phyloP scores from a whole-genome alignment of 208 protist genomes.

The Crithidia bombi region DNA sequence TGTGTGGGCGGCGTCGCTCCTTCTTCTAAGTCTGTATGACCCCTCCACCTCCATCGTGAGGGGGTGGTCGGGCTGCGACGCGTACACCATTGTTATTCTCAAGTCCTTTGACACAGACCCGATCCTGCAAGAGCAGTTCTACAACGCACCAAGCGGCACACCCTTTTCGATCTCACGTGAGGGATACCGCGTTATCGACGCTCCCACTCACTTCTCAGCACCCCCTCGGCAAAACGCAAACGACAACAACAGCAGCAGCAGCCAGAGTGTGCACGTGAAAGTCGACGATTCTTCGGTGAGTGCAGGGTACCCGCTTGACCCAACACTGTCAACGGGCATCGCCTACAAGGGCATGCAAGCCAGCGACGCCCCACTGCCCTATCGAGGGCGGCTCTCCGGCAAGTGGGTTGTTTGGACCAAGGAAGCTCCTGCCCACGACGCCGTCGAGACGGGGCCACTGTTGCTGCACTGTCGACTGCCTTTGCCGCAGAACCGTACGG shows the following conservation, averaged over 20 bases:
- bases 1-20: too few relatives aligned
- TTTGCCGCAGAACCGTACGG: slow-evolving; percentile 41
- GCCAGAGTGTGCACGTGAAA: neutral
- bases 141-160: slow-evolving; percentile 44
- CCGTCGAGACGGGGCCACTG: slow-evolving; percentile 1
- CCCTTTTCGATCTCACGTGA: slow-evolving; percentile 29
- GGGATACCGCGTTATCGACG: slow-evolving; percentile 33
- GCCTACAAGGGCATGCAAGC: slow-evolving; percentile 8
- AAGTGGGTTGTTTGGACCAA: slow-evolving; percentile 83
- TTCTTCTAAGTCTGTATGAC: neutral
- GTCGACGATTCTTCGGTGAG: neutral
- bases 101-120: slow-evolving; percentile 38
- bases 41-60: neutral
- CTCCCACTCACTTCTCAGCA: neutral
- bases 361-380: slow-evolving; percentile 28
- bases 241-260: neutral
- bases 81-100: slow-evolving; percentile 53
- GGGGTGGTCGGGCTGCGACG: slow-evolving; percentile 45
- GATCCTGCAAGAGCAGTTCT: slow-evolving; percentile 46
- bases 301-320: slow-evolving; percentile 15
- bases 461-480: slow-evolving; percentile 87
- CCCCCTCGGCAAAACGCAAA: neutral
- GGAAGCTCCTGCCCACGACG: slow-evolving; percentile 8
- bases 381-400: slow-evolving; percentile 54
- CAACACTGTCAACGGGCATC: slow-evolving; percentile 7